These are phyloP conservation scores for Quercus cerris DNA, from an alignment of 306 rosid species.

Conservation along the genomic window DNA sequence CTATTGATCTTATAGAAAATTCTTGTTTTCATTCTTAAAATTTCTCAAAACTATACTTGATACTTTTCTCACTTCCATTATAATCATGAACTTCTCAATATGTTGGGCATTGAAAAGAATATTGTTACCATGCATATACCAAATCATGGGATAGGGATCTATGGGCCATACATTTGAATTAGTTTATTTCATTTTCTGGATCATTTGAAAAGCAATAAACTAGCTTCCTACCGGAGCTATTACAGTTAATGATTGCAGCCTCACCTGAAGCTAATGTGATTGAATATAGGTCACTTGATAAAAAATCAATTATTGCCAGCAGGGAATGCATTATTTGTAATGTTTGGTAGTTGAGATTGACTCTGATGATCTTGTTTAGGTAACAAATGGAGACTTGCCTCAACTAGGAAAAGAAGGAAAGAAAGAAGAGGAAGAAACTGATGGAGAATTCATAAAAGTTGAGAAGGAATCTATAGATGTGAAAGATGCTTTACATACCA, in stretches of 20 bases:
- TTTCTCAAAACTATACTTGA: too few species aligned
- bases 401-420: constrained; percentile 37
- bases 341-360: background rate
- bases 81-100: too few species aligned
- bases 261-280: background rate
- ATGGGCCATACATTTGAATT: background rate
- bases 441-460: constrained; percentile 92
- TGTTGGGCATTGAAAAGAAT: background rate
- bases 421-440: constrained; percentile 89
- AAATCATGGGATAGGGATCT: background rate
- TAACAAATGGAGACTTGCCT: constrained; percentile 41
- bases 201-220: background rate
- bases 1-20: background rate
- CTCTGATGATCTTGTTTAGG: constrained; percentile 36
- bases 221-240: background rate
- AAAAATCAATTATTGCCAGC: background rate
- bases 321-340: background rate
- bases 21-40: background rate
- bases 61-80: too few species aligned
- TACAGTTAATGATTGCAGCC: background rate
- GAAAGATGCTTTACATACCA: constrained; percentile 32
- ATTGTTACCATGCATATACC: background rate
- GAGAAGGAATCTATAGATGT: constrained; percentile 71
- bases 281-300: background rate
- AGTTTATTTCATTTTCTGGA: background rate